Conservation (phyloP, 441 rosid genomes). For the Erodium moschatum region DNA sequence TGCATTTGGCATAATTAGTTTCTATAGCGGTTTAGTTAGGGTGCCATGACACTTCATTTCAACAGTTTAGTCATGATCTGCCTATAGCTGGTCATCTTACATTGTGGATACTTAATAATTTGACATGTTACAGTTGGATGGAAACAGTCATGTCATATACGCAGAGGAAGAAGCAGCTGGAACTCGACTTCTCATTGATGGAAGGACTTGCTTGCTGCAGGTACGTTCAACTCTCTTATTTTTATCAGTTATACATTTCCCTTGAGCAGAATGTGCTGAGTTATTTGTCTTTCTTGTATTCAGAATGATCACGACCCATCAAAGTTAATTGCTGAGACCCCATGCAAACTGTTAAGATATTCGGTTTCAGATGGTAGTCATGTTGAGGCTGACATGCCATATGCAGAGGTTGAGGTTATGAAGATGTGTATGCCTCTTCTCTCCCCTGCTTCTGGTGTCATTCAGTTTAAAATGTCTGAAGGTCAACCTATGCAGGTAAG, state of each 20-base stretch:
- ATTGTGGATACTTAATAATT: background rate
- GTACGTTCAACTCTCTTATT: slow-evolving; percentile 27
- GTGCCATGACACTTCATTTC: background rate
- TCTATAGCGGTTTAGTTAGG: background rate
- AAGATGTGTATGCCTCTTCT: slow-evolving; percentile 99
- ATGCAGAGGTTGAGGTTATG: slow-evolving; percentile 99
- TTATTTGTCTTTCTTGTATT: slow-evolving; percentile 21
- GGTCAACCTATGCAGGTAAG: slow-evolving; percentile 99
- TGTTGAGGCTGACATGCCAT: slow-evolving; percentile 90
- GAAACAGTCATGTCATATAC: slow-evolving; percentile 98
- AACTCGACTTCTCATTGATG: slow-evolving; percentile 98
- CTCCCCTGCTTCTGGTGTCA: slow-evolving; percentile 93
- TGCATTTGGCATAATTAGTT: slow-evolving; percentile 6
- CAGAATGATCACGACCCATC: slow-evolving; percentile 99
- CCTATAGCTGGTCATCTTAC: background rate
- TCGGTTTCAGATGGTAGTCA: slow-evolving; percentile 84
- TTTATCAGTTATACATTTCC: background rate
- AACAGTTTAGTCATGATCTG: too few relatives aligned
- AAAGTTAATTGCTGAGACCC: slow-evolving; percentile 92
- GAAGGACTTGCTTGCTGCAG: slow-evolving; percentile 98
- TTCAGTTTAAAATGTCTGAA: slow-evolving; percentile 85
- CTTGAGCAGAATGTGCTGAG: slow-evolving; percentile 12
- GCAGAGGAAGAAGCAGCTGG: slow-evolving; percentile 99
- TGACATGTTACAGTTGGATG: slow-evolving; percentile 65
- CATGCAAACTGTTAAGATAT: slow-evolving; percentile 96